Evolutionary conservation across 2,329 filamentous ascomycete genomes (phyloP), one percentile per base, ranked within the genome.

Genomic region (Fusarium sp.): DNA sequence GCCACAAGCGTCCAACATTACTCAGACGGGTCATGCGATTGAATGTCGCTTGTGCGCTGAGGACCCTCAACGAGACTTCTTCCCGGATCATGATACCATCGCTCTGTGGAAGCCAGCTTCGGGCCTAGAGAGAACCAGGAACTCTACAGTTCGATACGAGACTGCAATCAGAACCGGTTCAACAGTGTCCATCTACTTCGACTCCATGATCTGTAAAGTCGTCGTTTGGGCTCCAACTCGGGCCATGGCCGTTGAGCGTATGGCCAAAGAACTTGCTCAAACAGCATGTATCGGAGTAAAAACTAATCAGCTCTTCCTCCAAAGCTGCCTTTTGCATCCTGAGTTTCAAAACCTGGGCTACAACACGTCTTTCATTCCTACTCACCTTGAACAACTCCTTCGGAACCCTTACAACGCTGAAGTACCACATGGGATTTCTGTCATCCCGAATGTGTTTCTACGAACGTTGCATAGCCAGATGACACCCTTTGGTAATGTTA

Each of bases 31-130:
- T 6, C 77, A 82, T 55, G 81, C 82, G 1, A 80, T 84, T 14
- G 82, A 84, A 65, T 80, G 81, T 24, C 78, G 83, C 3, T 67
- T 84, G 3, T 84, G 80, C 55, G 82, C 82, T 0, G 82, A 84
- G 64, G 78, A 83, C 34, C 80, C 80, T 1, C 65, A 74, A 9
- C 73, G 72, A 1, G 75, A 81, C 46, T 83, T 81, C 66, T 73
- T 76, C 42, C 80, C 80, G 1, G 38, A n/a, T 40, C 38, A n/a
- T 9, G 38, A 21, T 40, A n/a, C 10, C 8, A n/a, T 19, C 17
- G 17, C 17, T 21, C 8, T 40, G 8, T 40, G 38, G 38, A 11
- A 10, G 10, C 38, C 38, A 13, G 38, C 38, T 19, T 21, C 17
- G n/a, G 38, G n/a, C 17, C 34, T 14, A 36, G 17, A 36, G 14